Evolutionary conservation across 2,329 filamentous ascomycete genomes (phyloP), one percentile per base, ranked within the genome.

Genomic region (Botrytis hyacinthi): DNA sequence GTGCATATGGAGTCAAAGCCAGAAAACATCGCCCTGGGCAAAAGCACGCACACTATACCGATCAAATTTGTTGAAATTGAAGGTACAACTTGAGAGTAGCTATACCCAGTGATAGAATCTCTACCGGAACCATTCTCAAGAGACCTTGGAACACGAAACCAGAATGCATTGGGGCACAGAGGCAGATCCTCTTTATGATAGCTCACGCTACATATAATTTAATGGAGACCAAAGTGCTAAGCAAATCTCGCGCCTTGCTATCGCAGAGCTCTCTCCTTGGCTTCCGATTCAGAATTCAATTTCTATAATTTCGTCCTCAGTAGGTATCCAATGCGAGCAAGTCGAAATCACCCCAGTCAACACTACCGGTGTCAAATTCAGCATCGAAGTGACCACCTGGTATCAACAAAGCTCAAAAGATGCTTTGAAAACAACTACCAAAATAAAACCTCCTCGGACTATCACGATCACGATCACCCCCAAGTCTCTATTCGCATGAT

Each of bases 1-100:
- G 63, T 76, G 10, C 73, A 79, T 72, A 78, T 79, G 75, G 77
- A 79, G 73, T 66, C 78, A 37, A 37, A 79, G 65, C 75, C 75
- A 37, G 63, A 22, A 44, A 79, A 79, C 32, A 75, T 78, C 57
- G 73, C 77, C 42, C 60, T 78, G 46, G 75, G 69, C 71, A 70
- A 6, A 62, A 63, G 63, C 22, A 37, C 20, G 5, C 29, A 76
- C n/a, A 73, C 75, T 32, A 69, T 79, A 20, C 70, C 79, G 12
- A 76, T 78, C 60, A 75, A 79, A 73, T 67, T 79, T 37, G 76
- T 76, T 63, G 77, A 77, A 3, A 60, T 63, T 65, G 76, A 75
- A 71, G 75, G 75, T 59, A 67, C 75, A 40, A 78, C 66, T 73
- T 71, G 51, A 70, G 26, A 77, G 54, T 79, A 76, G 77, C 73